Conservation (phyloP, 1,284 basidiomycete species). For the Marasmius oreades region DNA sequence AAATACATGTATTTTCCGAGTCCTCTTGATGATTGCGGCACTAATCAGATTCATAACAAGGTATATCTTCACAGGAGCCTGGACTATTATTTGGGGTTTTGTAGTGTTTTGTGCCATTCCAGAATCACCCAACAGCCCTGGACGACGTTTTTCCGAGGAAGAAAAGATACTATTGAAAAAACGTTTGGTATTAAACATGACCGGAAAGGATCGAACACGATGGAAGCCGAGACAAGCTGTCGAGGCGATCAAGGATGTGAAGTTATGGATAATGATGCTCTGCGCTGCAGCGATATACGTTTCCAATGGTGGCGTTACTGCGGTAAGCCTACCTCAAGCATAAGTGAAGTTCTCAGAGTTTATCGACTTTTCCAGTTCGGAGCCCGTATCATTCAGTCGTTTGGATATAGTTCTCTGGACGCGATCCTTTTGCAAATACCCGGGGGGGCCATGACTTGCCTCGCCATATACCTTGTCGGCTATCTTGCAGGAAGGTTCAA, state of each 20-base stretch:
- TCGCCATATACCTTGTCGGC: constrained; percentile 11
- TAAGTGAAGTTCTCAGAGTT: no score
- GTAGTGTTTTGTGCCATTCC: constrained; percentile 10
- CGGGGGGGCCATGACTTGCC: constrained; percentile 13
- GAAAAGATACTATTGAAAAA: constrained; percentile 9
- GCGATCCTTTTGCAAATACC: constrained; percentile 13
- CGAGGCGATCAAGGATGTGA: constrained; percentile 9
- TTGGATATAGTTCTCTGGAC: constrained; percentile 10
- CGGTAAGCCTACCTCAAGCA: neutral
- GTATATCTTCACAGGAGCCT: constrained; percentile 12
- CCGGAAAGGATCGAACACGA: constrained; percentile 7
- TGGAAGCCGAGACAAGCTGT: constrained; percentile 11
- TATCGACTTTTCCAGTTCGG: constrained; percentile 4
- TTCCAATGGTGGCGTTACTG: constrained; percentile 12
- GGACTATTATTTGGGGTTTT: constrained; percentile 11
- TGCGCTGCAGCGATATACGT: constrained; percentile 13
- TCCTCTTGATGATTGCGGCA: neutral
- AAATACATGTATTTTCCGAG: constrained; percentile 12
- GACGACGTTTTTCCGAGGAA: constrained; percentile 9
- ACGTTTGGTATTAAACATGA: constrained; percentile 11
- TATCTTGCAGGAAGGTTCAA: constrained; percentile 8
- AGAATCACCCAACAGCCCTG: constrained; percentile 9
- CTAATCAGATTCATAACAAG: neutral
- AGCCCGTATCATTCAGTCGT: constrained; percentile 11
- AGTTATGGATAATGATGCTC: constrained; percentile 10